Evolutionary conservation across 495 filamentous ascomycete genomes (phyloP).

Genomic region (Daldinia childiae): DNA sequence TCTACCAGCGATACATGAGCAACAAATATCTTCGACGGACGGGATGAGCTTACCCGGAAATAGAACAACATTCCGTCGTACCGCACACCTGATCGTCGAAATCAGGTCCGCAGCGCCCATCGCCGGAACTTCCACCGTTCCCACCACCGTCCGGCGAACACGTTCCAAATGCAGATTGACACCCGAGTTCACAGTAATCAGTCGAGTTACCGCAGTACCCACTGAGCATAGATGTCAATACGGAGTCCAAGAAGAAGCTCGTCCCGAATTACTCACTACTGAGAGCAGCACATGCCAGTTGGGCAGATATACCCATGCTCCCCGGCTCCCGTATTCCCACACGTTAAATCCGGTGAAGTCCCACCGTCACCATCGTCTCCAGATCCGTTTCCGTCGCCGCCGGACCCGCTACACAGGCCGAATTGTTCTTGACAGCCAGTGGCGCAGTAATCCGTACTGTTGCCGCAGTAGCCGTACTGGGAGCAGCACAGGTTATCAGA

Average conservation of each 20-base stretch:
- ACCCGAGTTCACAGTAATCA: conserved; percentile 55
- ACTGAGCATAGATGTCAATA: conserved; percentile 19
- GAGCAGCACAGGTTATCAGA: conserved; percentile 52
- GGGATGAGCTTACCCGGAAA: conserved; percentile 51
- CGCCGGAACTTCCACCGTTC: not conserved
- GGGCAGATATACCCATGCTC: conserved; percentile 50
- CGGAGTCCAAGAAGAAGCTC: not conserved
- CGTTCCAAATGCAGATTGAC: conserved; percentile 53
- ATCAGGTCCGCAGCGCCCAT: conserved; percentile 47
- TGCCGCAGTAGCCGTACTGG: conserved; percentile 53
- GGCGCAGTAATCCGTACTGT: conserved; percentile 51
- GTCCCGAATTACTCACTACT: conserved; percentile 37
- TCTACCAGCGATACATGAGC: conserved; percentile 41
- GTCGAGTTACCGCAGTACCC: conserved; percentile 53
- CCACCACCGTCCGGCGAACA: conserved; percentile 37
- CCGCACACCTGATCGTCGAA: conserved; percentile 53
- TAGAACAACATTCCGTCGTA: conserved; percentile 63
- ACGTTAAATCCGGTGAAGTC: conserved; percentile 43
- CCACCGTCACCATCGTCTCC: conserved; percentile 28
- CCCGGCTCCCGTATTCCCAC: conserved; percentile 44
- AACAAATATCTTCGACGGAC: not conserved
- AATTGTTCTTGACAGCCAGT: conserved; percentile 53
- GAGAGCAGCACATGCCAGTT: conserved; percentile 46
- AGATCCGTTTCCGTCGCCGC: conserved; percentile 27
- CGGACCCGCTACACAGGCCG: conserved; percentile 45